Evolutionary conservation across 768 basidiomycete species (phyloP).

Genomic region (Boletellus ananiceps): DNA sequence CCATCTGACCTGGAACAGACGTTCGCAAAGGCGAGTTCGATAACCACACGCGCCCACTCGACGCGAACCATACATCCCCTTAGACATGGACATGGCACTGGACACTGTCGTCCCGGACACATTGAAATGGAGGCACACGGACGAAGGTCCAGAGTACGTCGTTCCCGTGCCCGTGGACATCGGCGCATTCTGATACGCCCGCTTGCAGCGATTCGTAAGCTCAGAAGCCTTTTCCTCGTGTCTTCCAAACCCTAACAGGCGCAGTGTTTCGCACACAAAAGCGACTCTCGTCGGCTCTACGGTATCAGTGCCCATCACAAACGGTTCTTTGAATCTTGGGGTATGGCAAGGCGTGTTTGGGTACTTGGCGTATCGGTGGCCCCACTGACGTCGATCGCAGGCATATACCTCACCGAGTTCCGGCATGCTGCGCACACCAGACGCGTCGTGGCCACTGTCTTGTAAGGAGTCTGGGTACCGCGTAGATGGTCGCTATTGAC

Average conservation of each 20-base stretch:
- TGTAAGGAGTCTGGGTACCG: slow-evolving; percentile 42
- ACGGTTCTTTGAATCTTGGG: slow-evolving; percentile 73
- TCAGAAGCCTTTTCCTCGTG: neutral
- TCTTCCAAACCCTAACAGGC: neutral
- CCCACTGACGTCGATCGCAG: slow-evolving; percentile 28
- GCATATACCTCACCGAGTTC: slow-evolving; percentile 88
- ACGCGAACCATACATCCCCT: slow-evolving; percentile 30
- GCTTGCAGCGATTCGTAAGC: slow-evolving; percentile 67
- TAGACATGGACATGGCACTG: slow-evolving; percentile 94
- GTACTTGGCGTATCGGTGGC: neutral
- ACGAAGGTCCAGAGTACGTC: slow-evolving; percentile 85
- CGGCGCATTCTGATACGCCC: neutral
- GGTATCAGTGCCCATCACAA: slow-evolving; percentile 78
- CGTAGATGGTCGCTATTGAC: neutral
- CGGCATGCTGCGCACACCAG: slow-evolving; percentile 62
- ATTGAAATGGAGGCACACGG: slow-evolving; percentile 79
- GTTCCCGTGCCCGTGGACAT: neutral
- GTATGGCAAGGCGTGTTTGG: slow-evolving; percentile 79
- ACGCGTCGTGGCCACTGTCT: slow-evolving; percentile 73
- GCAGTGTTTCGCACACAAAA: slow-evolving; percentile 87
- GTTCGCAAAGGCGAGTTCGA: slow-evolving; percentile 40
- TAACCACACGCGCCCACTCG: neutral
- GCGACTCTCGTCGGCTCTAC: slow-evolving; percentile 80
- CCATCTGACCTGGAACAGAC: slow-evolving; percentile 27
- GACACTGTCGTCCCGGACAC: slow-evolving; percentile 85